Base-by-base conservation (phyloP, 2,329 filamentous ascomycete genomes). In the Pestalotiopsis sp. region DNA sequence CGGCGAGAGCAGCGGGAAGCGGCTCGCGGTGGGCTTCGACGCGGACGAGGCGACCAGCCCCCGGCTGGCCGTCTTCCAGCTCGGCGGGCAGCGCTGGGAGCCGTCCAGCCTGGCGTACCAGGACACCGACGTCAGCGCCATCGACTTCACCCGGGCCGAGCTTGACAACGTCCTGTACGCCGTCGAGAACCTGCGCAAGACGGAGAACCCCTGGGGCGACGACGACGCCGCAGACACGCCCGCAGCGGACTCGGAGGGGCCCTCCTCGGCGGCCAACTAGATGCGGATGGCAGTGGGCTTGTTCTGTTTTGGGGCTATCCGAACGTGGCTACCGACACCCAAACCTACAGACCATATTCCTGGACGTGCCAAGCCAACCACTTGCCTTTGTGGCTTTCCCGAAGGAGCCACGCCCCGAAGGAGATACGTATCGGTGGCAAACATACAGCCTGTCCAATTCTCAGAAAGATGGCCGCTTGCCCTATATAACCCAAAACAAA, bases 111-210 rank as follows among this genome's bases (percentile, higher is more conserved):
- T 67, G n/a, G 25, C 23, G 31, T 63, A 64, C 49, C 52, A 69
- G 39, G 12, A 58, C 23, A 63, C 64, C 7, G 49, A 64, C 27
- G 20, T 58, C 6, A 38, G 25, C 14, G n/a, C 2, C 3, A n/a
- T 58, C 20, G 60, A 72, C 9, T n/a, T 76, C 41, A 67, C 75
- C 1, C 70, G 75, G 6, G 70, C 73, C 27, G 75, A 78, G 45
- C 62, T 79, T 0, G 75, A 78, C 14, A 75, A 73, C 63, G 65
- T 73, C 4, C 67, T 79, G 6, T 79, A 79, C 64, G 71, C 74
- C 9, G 72, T 77, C 7, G 75, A 75, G 66, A 76, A 76, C 60
- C 70, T 79, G 45, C 76, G 78, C 14, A 79, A 79, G 72, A 78
- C 75, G 20, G 75, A 73, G 12, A 67, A 72, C 7, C 73, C 75